A percentile compares a stretch with the other conserved stretches of the same genome.
Evolutionary conservation across 495 filamentous ascomycete genomes (phyloP).

Genomic region (Penicillium desertorum): DNA sequence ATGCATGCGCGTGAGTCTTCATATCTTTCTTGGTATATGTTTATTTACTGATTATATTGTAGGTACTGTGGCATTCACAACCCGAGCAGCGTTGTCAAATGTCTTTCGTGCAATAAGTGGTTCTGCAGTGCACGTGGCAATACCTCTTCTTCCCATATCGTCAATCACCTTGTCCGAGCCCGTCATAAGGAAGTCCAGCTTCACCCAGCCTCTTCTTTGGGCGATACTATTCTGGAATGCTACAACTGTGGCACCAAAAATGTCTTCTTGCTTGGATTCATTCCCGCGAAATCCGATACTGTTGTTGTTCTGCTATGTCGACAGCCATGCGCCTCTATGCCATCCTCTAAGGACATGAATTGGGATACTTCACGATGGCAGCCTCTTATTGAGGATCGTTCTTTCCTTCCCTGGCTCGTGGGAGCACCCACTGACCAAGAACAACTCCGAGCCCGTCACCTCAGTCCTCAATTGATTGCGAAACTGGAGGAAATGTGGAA

Average conservation of each 20-base stretch:
- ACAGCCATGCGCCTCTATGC: conserved; percentile 91
- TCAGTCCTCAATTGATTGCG: conserved; percentile 93
- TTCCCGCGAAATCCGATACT: conserved; percentile 98
- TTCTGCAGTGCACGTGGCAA: conserved; percentile 98
- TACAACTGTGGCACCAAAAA: conserved; percentile 99
- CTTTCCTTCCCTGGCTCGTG: conserved; percentile 94
- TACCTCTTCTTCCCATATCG: conserved; percentile 93
- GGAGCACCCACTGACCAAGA: conserved; percentile 87
- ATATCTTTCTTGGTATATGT: neutral
- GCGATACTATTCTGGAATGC: conserved; percentile 96
- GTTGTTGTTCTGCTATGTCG: conserved; percentile 96
- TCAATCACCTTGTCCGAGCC: conserved; percentile 96
- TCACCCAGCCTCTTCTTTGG: conserved; percentile 90
- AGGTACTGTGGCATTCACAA: conserved; percentile 99
- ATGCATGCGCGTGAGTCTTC: conserved; percentile 89
- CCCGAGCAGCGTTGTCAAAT: conserved; percentile 91
- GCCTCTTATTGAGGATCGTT: conserved; percentile 93
- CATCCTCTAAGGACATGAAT: conserved; percentile 99
- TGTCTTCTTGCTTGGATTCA: conserved; percentile 98
- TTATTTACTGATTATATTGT: conserved; percentile 21
- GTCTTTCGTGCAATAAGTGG: conserved; percentile 94
- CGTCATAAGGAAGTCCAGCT: conserved; percentile 98
- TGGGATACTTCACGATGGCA: conserved; percentile 99
- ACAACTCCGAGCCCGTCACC: conserved; percentile 89
- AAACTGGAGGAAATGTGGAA: conserved; percentile 99